Evolutionary conservation across 108 stramenopile species (phyloP).

Genomic region (Phaeodactylum tricornutum): DNA sequence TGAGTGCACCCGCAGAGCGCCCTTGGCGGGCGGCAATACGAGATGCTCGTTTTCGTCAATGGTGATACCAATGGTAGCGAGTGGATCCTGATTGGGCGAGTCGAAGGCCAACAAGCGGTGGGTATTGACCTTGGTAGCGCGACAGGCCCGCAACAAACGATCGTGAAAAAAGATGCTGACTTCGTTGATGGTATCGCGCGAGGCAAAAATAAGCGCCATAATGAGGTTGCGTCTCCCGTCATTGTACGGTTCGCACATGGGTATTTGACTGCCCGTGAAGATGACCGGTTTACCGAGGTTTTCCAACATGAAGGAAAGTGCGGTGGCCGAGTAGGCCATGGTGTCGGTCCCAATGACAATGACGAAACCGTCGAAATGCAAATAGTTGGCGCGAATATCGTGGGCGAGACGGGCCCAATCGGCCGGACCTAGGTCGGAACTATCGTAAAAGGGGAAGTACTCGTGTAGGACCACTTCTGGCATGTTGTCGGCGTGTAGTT

Average conservation of each 20-base stretch:
- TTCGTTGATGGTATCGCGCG: conserved; percentile 68
- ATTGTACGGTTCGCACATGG: conserved; percentile 85
- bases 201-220: conserved; percentile 90
- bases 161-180: conserved; percentile 94
- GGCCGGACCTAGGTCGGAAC: conserved; percentile 79
- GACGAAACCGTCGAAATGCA: conserved; percentile 93
- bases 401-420: conserved; percentile 86
- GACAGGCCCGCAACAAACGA: conserved; percentile 79
- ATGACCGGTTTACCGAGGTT: conserved; percentile 95
- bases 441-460: conserved; percentile 73
- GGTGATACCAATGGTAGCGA: conserved; percentile 83
- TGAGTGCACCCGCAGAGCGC: conserved; percentile 76
- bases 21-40: conserved; percentile 58
- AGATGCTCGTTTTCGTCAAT: conserved; percentile 75
- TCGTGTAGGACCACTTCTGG: conserved; percentile 66
- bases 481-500: conserved; percentile 64
- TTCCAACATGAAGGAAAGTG: conserved; percentile 94
- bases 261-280: conserved; percentile 91
- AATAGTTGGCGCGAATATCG: conserved; percentile 72
- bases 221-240: conserved; percentile 95
- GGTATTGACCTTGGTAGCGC: conserved; percentile 84
- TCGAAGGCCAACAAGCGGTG: conserved; percentile 87
- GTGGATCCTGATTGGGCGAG: conserved; percentile 86
- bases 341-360: conserved; percentile 96
- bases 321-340: conserved; percentile 92